Evolutionary conservation across 306 rosid genomes (phyloP).

Genomic region (Prunus dulcis): DNA sequence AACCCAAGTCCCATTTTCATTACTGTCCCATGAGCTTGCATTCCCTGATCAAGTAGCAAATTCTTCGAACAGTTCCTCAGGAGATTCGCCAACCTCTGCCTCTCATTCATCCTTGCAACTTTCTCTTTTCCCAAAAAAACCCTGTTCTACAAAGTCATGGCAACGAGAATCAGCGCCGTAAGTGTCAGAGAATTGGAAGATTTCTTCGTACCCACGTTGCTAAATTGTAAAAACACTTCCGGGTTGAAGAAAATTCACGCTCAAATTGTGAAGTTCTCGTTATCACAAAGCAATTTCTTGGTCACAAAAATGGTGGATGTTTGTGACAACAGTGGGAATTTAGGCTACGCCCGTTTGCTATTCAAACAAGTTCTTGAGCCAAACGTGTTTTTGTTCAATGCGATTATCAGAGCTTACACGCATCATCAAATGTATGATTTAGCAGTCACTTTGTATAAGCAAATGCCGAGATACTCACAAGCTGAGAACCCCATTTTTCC

Average conservation of each 20-base stretch:
- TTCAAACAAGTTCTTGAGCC: conserved; percentile 51
- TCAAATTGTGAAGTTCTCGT: conserved; percentile 40
- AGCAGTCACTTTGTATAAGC: conserved; percentile 42
- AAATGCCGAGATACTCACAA: conserved; percentile 41
- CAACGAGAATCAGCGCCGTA: conserved; percentile 9
- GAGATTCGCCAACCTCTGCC: conserved; percentile 30
- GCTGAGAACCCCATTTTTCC: conserved; percentile 30
- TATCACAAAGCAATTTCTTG: conserved; percentile 72
- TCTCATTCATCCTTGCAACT: conserved; percentile 29
- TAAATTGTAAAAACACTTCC: conserved; percentile 29
- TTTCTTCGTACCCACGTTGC: conserved; percentile 42
- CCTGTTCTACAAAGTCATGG: conserved; percentile 17
- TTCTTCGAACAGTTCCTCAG: conserved; percentile 45
- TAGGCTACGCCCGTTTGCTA: conserved; percentile 42
- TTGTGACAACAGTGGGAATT: conserved; percentile 43
- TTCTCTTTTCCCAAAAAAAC: not conserved
- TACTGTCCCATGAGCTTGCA: conserved; percentile 42
- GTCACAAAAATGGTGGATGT: conserved; percentile 64
- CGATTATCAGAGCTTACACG: conserved; percentile 56
- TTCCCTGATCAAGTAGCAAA: conserved; percentile 36
- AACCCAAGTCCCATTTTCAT: conserved; percentile 36
- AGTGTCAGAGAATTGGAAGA: conserved; percentile 47
- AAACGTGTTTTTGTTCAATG: conserved; percentile 57
- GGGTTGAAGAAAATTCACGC: conserved; percentile 56
- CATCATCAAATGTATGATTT: conserved; percentile 32